phyloP scores from a whole-genome alignment of 225 moss, liverwort and hornwort species.

The Asterella californica region DNA sequence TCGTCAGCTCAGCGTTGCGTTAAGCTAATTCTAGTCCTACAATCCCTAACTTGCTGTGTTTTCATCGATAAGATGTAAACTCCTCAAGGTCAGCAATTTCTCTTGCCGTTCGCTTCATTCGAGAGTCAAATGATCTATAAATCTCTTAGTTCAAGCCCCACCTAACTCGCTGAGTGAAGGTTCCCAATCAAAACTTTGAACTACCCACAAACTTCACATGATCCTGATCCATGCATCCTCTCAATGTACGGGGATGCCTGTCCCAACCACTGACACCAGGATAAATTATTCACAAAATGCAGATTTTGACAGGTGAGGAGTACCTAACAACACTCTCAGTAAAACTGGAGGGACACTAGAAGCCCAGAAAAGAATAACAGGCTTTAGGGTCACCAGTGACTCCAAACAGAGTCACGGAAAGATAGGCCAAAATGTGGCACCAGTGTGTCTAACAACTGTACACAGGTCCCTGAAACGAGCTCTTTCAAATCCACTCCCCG shows the following conservation, averaged over 20 bases:
- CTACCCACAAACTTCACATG: constrained; percentile 22
- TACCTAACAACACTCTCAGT: not conserved
- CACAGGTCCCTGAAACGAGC: constrained; percentile 19
- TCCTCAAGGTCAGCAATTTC: constrained; percentile 11
- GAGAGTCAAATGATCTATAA: not conserved
- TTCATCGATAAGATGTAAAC: constrained; percentile 2
- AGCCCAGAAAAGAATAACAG: not conserved
- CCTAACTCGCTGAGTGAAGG: constrained; percentile 3
- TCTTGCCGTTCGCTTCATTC: constrained; percentile 13
- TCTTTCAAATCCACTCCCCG: constrained; percentile 12
- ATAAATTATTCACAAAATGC: constrained; percentile 28
- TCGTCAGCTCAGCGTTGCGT: constrained; percentile 7
- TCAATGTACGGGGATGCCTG: not conserved
- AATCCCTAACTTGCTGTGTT: constrained; percentile 1
- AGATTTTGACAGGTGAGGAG: constrained; percentile 13
- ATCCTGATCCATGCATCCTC: constrained; percentile 14
- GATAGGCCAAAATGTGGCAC: constrained; percentile 16
- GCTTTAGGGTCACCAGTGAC: constrained; percentile 5
- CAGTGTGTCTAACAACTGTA: constrained; percentile 13
- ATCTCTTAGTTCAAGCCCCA: not conserved
- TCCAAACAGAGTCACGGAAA: not conserved
- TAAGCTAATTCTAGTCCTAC: constrained; percentile 8
- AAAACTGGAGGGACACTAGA: constrained; percentile 7
- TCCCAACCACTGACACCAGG: constrained; percentile 9
- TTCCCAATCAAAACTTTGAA: constrained; percentile 22